These are phyloP conservation scores for Yueomyces sp. DNA, from an alignment of 805 yeast genomes.

Conservation along the genomic window DNA sequence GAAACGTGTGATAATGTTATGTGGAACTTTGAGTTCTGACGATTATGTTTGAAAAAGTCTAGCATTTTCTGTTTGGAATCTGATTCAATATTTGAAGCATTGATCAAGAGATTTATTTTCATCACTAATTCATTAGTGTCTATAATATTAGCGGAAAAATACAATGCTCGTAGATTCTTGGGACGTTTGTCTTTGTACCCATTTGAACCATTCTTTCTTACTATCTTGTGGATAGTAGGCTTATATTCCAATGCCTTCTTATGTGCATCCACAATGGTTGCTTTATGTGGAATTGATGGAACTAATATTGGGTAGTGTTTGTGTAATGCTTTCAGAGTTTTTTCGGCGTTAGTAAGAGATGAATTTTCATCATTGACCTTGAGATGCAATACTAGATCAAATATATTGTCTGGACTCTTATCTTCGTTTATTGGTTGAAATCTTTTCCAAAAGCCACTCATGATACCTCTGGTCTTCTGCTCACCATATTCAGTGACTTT, in stretches of 20 bases:
- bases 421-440: conserved; percentile 44
- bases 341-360: conserved; percentile 35
- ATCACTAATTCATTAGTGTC: conserved; percentile 9
- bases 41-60: conserved; percentile 6
- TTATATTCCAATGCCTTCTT: conserved; percentile 37
- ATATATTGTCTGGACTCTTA: conserved; percentile 46
- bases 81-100: background rate
- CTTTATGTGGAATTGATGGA: conserved; percentile 29
- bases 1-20: conserved; percentile 47
- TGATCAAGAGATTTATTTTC: conserved; percentile 1
- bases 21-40: conserved; percentile 47
- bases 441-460: conserved; percentile 60
- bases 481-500: conserved; percentile 36
- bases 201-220: conserved; percentile 9
- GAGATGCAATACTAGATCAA: conserved; percentile 54
- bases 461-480: conserved; percentile 40
- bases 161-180: conserved; percentile 25
- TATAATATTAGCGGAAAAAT: conserved; percentile 32
- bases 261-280: conserved; percentile 34
- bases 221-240: conserved; percentile 35
- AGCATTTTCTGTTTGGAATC: background rate
- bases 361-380: conserved; percentile 30
- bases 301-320: conserved; percentile 33
- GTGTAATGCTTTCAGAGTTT: conserved; percentile 28
- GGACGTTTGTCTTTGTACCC: conserved; percentile 3